Evolutionary conservation across 352 stramenopile species (phyloP).

Genomic region (Globisporangium radiosum): DNA sequence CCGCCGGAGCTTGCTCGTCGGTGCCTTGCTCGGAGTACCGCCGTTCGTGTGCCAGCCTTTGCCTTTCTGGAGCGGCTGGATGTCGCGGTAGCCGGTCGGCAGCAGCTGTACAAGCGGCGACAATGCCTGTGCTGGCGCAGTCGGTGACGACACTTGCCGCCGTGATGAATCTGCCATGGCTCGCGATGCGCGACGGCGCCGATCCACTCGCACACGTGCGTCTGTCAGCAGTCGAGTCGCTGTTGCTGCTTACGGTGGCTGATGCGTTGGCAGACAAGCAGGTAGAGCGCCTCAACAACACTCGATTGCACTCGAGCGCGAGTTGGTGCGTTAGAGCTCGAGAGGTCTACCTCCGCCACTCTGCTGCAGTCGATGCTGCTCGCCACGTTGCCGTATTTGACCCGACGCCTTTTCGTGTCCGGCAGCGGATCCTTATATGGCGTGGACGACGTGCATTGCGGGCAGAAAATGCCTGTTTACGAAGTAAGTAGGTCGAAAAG

Average conservation of each 20-base stretch:
- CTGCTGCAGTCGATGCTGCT: too few relatives aligned
- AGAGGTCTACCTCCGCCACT: too few relatives aligned
- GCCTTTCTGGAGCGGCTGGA: conserved; percentile 64
- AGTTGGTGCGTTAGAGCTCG: not conserved
- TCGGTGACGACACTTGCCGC: not conserved
- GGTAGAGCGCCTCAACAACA: too few relatives aligned
- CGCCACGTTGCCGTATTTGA: too few relatives aligned
- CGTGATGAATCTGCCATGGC: conserved; percentile 12
- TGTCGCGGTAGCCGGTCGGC: conserved; percentile 56
- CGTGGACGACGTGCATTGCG: too few relatives aligned
- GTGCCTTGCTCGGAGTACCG: conserved; percentile 17
- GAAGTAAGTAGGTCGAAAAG: too few relatives aligned
- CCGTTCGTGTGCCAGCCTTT: conserved; percentile 57
- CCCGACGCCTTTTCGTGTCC: not conserved
- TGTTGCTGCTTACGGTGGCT: not conserved
- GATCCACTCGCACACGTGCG: too few relatives aligned
- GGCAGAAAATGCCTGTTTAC: too few relatives aligned
- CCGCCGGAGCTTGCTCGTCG: conserved; percentile 15
- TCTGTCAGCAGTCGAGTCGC: not conserved
- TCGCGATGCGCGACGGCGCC: too few relatives aligned
- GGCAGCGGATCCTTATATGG: too few relatives aligned
- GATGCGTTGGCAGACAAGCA: not conserved
- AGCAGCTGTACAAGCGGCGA: conserved; percentile 58
- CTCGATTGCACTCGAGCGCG: not conserved
- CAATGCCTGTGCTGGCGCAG: conserved; percentile 11